Evolutionary conservation across 768 basidiomycete genomes (phyloP).

Genomic region (Calocera viscosa): DNA sequence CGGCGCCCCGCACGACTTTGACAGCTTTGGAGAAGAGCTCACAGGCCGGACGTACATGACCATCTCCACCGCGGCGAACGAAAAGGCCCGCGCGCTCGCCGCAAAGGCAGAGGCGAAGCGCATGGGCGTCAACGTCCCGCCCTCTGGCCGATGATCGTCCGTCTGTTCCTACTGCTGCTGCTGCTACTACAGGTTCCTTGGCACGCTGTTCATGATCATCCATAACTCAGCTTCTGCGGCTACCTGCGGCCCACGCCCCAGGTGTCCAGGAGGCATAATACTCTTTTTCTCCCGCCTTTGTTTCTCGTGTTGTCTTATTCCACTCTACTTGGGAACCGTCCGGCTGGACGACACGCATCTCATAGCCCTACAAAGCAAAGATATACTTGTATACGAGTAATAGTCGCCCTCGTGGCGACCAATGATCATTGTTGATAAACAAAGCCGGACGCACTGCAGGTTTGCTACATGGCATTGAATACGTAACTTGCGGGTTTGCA

Average conservation of each 20-base stretch:
- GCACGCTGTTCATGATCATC: background rate
- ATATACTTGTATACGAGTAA: conserved; percentile 1
- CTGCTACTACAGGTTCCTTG: background rate
- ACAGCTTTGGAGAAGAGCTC: conserved; percentile 37
- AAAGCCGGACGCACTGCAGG: no score
- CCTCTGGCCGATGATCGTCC: background rate
- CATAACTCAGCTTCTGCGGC: background rate
- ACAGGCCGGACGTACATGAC: conserved; percentile 77
- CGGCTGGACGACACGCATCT: conserved; percentile 9
- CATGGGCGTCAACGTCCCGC: background rate
- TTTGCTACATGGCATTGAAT: no score
- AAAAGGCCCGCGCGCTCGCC: conserved; percentile 23
- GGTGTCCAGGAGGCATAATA: background rate
- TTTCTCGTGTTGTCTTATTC: conserved; percentile 5
- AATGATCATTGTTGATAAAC: conserved; percentile 9
- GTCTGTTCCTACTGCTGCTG: background rate
- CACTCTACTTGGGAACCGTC: background rate
- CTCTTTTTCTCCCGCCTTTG: background rate
- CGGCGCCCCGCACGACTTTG: background rate
- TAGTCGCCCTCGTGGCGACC: background rate
- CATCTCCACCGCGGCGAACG: conserved; percentile 65
- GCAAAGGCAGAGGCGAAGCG: conserved; percentile 6
- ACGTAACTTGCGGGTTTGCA: no score
- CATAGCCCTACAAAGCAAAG: conserved; percentile 7
- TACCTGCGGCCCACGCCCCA: background rate